Evolutionary conservation across 805 yeast species (phyloP).

Genomic region (Cyberlindnera saturnus): DNA sequence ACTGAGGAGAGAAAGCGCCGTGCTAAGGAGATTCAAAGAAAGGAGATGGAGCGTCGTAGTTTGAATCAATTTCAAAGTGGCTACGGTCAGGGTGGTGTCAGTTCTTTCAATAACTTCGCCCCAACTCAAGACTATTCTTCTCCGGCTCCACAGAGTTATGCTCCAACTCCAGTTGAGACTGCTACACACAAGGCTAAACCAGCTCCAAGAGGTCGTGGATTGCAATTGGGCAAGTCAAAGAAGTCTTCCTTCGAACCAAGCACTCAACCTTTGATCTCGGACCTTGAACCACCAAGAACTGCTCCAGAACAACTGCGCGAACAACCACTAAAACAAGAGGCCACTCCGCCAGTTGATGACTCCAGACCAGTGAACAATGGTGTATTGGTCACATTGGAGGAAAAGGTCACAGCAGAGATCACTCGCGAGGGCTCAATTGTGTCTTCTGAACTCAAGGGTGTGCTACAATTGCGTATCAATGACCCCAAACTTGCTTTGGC

Average conservation of each 20-base stretch:
- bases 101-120: conserved; percentile 3
- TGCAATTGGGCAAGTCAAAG: conserved; percentile 62
- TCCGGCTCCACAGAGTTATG: conserved; percentile 12
- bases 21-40: conserved; percentile 84
- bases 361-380: conserved; percentile 55
- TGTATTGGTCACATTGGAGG: conserved; percentile 69
- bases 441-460: conserved; percentile 82
- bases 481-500: conserved; percentile 65
- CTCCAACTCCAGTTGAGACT: conserved; percentile 20
- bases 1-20: conserved; percentile 94
- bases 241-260: conserved; percentile 15
- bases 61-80: conserved; percentile 4
- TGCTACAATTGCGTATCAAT: conserved; percentile 80
- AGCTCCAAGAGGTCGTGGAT: conserved; percentile 58
- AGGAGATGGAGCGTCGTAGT: conserved; percentile 61
- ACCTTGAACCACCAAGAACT: conserved; percentile 16
- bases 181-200: conserved; percentile 19
- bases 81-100: conserved; percentile 11
- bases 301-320: conserved; percentile 1
- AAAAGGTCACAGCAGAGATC: conserved; percentile 70
- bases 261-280: conserved; percentile 28
- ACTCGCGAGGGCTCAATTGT: conserved; percentile 75
- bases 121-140: conserved; percentile 11
- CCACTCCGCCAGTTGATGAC: conserved; percentile 16
- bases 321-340: conserved; percentile 2